phyloP scores from a whole-genome alignment of 139 green algal species.

The Volvox reticuliferus region DNA sequence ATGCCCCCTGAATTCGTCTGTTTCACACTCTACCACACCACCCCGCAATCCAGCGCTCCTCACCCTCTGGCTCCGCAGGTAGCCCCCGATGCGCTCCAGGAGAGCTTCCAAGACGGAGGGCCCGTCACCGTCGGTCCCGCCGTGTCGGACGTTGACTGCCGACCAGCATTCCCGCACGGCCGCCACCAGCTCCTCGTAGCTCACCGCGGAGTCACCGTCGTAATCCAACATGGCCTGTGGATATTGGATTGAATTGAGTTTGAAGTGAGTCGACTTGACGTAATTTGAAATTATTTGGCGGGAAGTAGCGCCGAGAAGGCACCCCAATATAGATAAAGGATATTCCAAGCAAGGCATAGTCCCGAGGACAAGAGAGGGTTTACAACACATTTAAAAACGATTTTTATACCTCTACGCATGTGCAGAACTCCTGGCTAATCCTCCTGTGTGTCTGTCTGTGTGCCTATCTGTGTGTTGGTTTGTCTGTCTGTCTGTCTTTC shows the following conservation, averaged over 20 bases:
- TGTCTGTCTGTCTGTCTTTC: background rate
- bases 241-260: no score
- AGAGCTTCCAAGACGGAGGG: background rate
- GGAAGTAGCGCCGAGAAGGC: no score
- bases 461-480: background rate
- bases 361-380: no score
- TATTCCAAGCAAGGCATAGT: no score
- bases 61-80: conserved; percentile 20
- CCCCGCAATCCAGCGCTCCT: background rate
- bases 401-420: background rate
- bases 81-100: conserved; percentile 5
- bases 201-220: conserved; percentile 60
- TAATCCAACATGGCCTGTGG: conserved; percentile 59
- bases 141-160: conserved; percentile 23
- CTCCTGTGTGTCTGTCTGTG: background rate
- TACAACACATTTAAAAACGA: no score
- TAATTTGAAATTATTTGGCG: background rate
- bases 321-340: no score
- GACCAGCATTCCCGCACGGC: conserved; percentile 33
- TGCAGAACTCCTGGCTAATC: background rate
- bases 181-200: conserved; percentile 53
- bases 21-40: no score
- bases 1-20: no score
- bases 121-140: background rate
- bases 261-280: background rate